A percentile compares a stretch with the other conserved stretches of the same genome.
phyloP scores from a whole-genome alignment of 2,329 filamentous ascomycete genomes.

The Magnaporthiopsis incrustans region DNA sequence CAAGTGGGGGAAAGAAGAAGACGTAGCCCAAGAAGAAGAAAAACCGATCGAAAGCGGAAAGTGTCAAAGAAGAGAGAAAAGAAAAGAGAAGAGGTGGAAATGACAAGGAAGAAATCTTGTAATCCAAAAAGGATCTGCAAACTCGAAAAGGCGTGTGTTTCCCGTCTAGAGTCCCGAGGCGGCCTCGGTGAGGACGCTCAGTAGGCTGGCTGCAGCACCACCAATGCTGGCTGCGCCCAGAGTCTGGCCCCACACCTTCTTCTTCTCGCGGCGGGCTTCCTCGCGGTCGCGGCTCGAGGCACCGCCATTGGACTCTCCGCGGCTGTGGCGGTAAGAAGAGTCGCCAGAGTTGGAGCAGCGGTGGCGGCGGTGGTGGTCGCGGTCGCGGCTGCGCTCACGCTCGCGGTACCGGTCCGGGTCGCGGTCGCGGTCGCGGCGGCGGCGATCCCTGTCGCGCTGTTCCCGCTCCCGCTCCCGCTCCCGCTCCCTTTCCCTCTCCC shows the following conservation, averaged over 20 bases:
- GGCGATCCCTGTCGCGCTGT: slow-evolving; percentile 32
- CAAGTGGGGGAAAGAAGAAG: neutral
- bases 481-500: slow-evolving; percentile 16
- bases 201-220: slow-evolving; percentile 49
- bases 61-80: slow-evolving; percentile 7
- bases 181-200: slow-evolving; percentile 51
- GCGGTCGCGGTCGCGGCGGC: slow-evolving; percentile 22
- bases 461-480: slow-evolving; percentile 23
- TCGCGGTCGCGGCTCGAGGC: slow-evolving; percentile 15
- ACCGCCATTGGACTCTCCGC: slow-evolving; percentile 15
- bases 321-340: slow-evolving; percentile 21
- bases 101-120: neutral
- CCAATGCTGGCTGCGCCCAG: slow-evolving; percentile 52
- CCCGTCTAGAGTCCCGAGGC: slow-evolving; percentile 25
- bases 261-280: slow-evolving; percentile 30
- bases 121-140: neutral
- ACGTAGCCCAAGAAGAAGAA: neutral
- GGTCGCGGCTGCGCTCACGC: slow-evolving; percentile 9
- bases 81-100: slow-evolving; percentile 1
- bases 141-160: neutral
- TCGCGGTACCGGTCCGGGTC: slow-evolving; percentile 18
- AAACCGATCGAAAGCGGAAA: neutral
- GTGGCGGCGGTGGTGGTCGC: slow-evolving; percentile 20
- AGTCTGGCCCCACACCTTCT: slow-evolving; percentile 43
- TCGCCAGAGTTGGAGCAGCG: slow-evolving; percentile 18